Evolutionary conservation across 2,329 filamentous ascomycete genomes (phyloP), one percentile per base, ranked within the genome.

Genomic region (Albophoma yamanashiensis): DNA sequence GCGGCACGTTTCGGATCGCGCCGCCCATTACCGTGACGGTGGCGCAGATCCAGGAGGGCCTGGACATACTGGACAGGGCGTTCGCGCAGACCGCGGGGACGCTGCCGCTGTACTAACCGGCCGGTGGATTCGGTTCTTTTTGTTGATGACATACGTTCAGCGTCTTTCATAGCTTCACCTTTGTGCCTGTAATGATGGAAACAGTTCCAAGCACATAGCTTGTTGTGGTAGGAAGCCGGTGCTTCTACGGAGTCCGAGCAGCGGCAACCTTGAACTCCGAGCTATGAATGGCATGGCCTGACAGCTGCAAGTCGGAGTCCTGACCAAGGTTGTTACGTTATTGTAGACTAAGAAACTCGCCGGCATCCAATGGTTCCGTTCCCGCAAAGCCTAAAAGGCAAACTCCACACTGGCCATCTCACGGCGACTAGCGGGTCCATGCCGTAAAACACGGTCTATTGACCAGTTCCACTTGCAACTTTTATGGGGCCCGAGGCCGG

Each of bases 11-110:
- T 62, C 72, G 84, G 14, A 79, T 87, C 57, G 83, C 83, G 6
- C 84, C 83, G 31, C 83, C 84, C 0, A 81, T 87, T 47, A 85
- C 81, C 0, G 79, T 86, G 11, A 78, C 78, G 0, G 74, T 74
- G 36, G 73, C 77, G 55, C 74, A 83, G 69, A 68, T 84, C 53
- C 70, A 79, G 22, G 71, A 77, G 45, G 84, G 82, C 0, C 65
- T 88, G 60, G 64, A 60, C 2, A 80, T 87, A 55, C 73, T 88
- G 62, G 84, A 87, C 65, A 72, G 80, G 65, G 82, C 82, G 0
- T 81, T 87, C 56, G 67, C 66, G 34, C 67, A 67, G 43, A 73
- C 69, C 11, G 65, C 67, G 43, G 73, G 69, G 3, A 68, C 67
- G 11, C 61, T 70, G 62, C 69, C 70, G 31, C 57, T 73, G 22